These are phyloP conservation scores for Hypoxylon sp. DNA, from an alignment of 2,329 filamentous ascomycete genomes.

Conservation along the genomic window DNA sequence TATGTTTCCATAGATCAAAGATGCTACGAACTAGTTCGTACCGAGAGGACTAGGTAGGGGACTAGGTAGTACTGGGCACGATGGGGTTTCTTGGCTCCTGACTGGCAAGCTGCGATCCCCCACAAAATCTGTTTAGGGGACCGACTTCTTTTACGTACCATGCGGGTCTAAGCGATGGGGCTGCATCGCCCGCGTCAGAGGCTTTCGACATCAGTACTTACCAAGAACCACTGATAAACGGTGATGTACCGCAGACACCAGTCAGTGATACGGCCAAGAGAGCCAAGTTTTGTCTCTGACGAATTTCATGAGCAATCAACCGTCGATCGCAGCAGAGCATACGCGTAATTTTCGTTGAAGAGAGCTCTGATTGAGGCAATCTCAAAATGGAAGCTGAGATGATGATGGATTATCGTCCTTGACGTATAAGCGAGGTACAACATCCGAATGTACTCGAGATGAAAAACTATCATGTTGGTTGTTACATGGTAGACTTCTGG, in stretches of 20 bases:
- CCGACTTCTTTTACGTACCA: slow-evolving; percentile 39
- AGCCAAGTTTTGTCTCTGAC: slow-evolving; percentile 21
- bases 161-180: slow-evolving; percentile 40
- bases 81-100: slow-evolving; percentile 41
- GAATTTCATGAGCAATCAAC: slow-evolving; percentile 25
- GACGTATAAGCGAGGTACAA: slow-evolving; percentile 33
- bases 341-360: slow-evolving; percentile 15
- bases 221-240: slow-evolving; percentile 6
- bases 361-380: slow-evolving; percentile 9
- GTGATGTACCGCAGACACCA: slow-evolving; percentile 5
- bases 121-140: slow-evolving; percentile 44
- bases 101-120: slow-evolving; percentile 41
- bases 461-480: slow-evolving; percentile 21
- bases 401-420: slow-evolving; percentile 21
- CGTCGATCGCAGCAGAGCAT: slow-evolving; percentile 14
- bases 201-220: slow-evolving; percentile 29
- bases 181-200: slow-evolving; percentile 37
- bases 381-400: slow-evolving; percentile 30
- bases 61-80: slow-evolving; percentile 38
- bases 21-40: slow-evolving; percentile 38
- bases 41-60: slow-evolving; percentile 24
- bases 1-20: slow-evolving; percentile 40
- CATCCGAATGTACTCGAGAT: slow-evolving; percentile 6
- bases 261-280: slow-evolving; percentile 24
- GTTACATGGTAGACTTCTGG: slow-evolving; percentile 2